Conservation (phyloP, 208 protist genomes). For the Crithidia fasciculata region DNA sequence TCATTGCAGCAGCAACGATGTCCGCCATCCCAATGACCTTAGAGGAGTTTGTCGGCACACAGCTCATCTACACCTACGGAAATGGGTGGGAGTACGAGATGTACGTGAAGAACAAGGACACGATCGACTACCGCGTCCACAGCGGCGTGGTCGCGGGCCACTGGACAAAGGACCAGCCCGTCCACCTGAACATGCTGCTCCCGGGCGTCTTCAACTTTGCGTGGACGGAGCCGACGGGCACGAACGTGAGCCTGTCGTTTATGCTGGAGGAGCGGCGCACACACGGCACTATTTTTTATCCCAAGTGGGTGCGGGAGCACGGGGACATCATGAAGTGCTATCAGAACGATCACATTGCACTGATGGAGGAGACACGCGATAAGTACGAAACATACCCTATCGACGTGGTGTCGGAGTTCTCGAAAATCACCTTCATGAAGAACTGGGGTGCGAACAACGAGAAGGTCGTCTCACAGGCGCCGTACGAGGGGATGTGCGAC, state of each 20-base stretch:
- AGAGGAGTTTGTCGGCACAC: conserved; percentile 8
- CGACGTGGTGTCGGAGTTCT: conserved; percentile 10
- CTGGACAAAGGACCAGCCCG: conserved; percentile 12
- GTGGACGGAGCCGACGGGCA: conserved; percentile 14
- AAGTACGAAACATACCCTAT: conserved; percentile 19
- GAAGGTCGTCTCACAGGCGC: conserved; percentile 13
- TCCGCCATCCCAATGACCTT: background rate
- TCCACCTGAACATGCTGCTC: conserved; percentile 4
- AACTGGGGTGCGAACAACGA: conserved; percentile 18
- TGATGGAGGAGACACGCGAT: conserved; percentile 15
- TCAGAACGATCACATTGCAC: conserved; percentile 1
- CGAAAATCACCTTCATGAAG: conserved; percentile 10
- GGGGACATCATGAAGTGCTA: conserved; percentile 5
- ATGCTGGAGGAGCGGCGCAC: conserved; percentile 9
- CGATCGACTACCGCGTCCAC: conserved; percentile 14
- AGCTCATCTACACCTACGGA: conserved; percentile 22
- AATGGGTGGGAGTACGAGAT: conserved; percentile 21
- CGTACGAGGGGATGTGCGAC: conserved; percentile 14
- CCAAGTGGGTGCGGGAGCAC: conserved; percentile 7
- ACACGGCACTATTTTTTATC: conserved; percentile 17
- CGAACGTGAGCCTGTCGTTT: conserved; percentile 17
- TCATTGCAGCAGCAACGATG: background rate
- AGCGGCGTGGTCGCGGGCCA: conserved; percentile 1
- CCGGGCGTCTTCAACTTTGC: conserved; percentile 14
- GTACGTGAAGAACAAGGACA: conserved; percentile 22